Evolutionary conservation across 495 filamentous ascomycete genomes (phyloP), one percentile per base, ranked within the genome.

Genomic region (Penicillium simplicissimum): DNA sequence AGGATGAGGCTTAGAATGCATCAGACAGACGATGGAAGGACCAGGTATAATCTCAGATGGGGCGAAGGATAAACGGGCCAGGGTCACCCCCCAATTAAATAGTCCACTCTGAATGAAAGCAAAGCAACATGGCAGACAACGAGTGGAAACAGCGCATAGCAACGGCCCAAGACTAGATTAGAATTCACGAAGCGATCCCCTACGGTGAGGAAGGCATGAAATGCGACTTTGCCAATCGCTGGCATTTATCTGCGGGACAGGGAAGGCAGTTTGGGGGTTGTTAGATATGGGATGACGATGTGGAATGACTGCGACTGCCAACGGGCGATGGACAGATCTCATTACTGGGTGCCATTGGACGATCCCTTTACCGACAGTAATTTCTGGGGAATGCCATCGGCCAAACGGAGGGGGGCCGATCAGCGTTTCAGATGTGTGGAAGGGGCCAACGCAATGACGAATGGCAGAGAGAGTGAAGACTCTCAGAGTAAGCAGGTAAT

Each of bases 361-460:
- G 68, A 71, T 71, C 69, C 64, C 45, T 52, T 38, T 57, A 5
- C 42, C 42, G 10, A 23, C 9, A 11, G 42, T 23, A 45, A 58
- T 65, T 63, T 55, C 69, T 63, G 69, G 67, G 69, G 69, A 71
- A 71, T 70, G 64, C 40, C 63, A 71, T 69, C 69, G 60, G 57
- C 66, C 59, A 69, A 66, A 63, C 59, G 53, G 66, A 58, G 36
- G 64, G 45, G 45, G 45, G 36, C 56, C 56, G 68, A 71, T 67
- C 69, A 66, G 49, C 65, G 69, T 71, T 67, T 71, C 67, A 67
- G 62, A 56, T 71, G 63, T 35, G 66, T 52, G 54, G 62, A 63
- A 60, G 52, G 52, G n/a, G 13, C n/a, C 37, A 33, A 37, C 36
- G 42, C 8, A 58, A 59, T 43, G 55, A 45, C 43, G 48, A 25